phyloP scores from a whole-genome alignment of 345 rosid genomes.

The Ricinus communis region DNA sequence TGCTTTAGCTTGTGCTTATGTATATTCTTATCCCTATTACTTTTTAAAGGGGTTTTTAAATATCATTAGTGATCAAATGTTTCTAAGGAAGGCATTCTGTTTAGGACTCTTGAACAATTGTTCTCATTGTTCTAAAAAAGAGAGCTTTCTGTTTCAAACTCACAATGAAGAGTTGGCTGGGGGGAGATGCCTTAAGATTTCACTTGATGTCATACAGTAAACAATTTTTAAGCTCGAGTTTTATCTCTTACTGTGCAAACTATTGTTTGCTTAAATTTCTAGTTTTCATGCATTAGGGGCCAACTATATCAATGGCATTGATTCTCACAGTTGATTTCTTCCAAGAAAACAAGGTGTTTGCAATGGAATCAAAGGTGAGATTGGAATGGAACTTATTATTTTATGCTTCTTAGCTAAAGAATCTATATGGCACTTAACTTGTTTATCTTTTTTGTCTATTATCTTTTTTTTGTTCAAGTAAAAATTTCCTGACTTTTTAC shows the following conservation, averaged over 20 bases:
- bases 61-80: neutral
- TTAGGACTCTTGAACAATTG: neutral
- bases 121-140: too few relatives aligned
- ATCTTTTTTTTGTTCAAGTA: too few relatives aligned
- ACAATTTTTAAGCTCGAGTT: neutral
- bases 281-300: neutral
- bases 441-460: too few relatives aligned
- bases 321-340: neutral
- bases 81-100: neutral
- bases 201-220: too few relatives aligned
- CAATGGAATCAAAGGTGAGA: slow-evolving; percentile 6
- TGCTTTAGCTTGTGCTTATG: neutral
- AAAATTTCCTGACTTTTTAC: too few relatives aligned
- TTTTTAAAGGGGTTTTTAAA: neutral
- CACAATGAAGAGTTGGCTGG: neutral
- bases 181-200: neutral
- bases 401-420: too few relatives aligned
- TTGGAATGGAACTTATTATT: too few relatives aligned
- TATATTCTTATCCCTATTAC: neutral
- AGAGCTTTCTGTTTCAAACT: neutral
- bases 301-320: neutral
- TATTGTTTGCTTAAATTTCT: neutral
- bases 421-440: too few relatives aligned
- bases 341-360: neutral
- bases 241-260: neutral